Evolutionary conservation across 208 protist species (phyloP), one percentile per base, ranked within the genome.

Genomic region (Leishmania martiniquensis): DNA sequence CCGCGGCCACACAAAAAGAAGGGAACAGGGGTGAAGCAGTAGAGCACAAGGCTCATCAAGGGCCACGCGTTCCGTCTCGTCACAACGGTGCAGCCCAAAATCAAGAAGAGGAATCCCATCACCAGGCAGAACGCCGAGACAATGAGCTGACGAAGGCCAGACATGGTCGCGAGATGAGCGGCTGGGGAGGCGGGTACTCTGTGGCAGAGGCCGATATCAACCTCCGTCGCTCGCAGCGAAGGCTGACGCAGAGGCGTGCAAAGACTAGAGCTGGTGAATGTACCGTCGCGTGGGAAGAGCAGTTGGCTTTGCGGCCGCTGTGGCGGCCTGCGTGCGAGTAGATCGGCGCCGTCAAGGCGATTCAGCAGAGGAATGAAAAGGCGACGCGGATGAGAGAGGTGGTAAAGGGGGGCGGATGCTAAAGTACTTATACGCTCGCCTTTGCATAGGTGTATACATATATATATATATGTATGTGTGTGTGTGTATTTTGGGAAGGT

Each of bases 31-130:
- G 90, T 59, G 72, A 91, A 81, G 77, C 87, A 79, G 57, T 87
- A 89, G 75, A 93, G 54, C 0, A 90, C 52, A 44, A 95, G 81
- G 20, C 81, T 87, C 45, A 95, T 77, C 37, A 95, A 72, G 49
- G 90, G 90, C 73, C 80, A 87, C 45, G 85, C 88, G 70, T 90
- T 96, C 39, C 69, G 57, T 10, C 84, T 66, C 9, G 0, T 17
- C 29, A 91, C 86, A 32, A 85, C 78, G 34, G 90, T 93, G 68
- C 90, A 93, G 67, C 80, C 82, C 2, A 94, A 67, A 52, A 94
- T 91, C 52, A 85, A 72, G 42, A 95, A 78, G 29, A 95, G 63
- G 75, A 95, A 74, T 20, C 78, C 80, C 3, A 93, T 76, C 25
- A 93, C 89, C 12, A 93, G 45, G 45, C 83, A 80, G 69, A 90